These are phyloP conservation scores for Nothophaeocryptopus gaeumannii DNA, from an alignment of 2,329 filamentous ascomycete species.

Conservation along the genomic window DNA sequence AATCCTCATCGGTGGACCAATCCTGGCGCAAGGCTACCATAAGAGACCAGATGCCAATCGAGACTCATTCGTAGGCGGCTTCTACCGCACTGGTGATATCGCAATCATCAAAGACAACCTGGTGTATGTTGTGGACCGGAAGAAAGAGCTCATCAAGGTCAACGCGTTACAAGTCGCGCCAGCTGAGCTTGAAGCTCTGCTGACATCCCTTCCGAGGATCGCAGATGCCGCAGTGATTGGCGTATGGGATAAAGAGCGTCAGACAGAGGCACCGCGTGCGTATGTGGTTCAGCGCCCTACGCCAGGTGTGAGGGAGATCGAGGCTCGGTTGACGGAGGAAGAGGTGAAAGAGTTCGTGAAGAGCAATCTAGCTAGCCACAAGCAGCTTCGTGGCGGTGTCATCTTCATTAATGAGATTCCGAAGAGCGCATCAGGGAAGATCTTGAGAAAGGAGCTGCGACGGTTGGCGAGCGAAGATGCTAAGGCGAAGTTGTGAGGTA, in stretches of 20 bases:
- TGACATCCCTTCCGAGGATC: conserved; percentile 59
- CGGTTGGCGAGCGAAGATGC: conserved; percentile 49
- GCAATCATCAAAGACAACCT: conserved; percentile 31
- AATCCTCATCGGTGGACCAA: conserved; percentile 6
- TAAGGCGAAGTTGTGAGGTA: too few species aligned
- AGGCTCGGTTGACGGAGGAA: too few species aligned
- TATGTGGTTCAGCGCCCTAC: conserved; percentile 53
- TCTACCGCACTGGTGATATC: conserved; percentile 38
- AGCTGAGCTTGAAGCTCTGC: conserved; percentile 28
- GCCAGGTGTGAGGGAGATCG: conserved; percentile 42
- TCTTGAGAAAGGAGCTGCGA: conserved; percentile 48
- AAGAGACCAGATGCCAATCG: conserved; percentile 1
- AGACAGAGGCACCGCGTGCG: conserved; percentile 60
- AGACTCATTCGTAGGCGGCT: conserved; percentile 32
- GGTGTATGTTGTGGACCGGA: conserved; percentile 37
- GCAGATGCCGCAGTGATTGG: conserved; percentile 76
- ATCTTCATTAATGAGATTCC: conserved; percentile 57
- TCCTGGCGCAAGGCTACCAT: conserved; percentile 11
- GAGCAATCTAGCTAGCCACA: conserved; percentile 51
- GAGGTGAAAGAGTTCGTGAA: conserved; percentile 57
- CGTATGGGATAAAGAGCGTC: conserved; percentile 56
- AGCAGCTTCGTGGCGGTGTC: conserved; percentile 60
- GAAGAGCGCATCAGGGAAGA: conserved; percentile 62
- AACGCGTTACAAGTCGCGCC: conserved; percentile 38
- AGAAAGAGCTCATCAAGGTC: conserved; percentile 38